Evolutionary conservation across 2,329 filamentous ascomycete species (phyloP).

Genomic region (Celoporthe dispersa): DNA sequence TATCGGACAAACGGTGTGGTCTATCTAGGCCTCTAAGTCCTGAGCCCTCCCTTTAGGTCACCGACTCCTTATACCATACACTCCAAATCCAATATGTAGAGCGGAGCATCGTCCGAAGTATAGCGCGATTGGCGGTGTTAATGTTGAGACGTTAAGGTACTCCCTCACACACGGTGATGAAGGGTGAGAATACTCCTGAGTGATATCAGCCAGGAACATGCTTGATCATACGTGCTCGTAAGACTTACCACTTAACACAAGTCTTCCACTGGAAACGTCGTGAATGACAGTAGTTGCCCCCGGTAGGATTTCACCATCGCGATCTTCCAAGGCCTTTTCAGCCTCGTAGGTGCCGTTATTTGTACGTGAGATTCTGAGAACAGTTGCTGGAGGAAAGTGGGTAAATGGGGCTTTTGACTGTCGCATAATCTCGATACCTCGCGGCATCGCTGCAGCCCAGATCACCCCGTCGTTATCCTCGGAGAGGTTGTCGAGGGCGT

Average conservation of each 20-base stretch:
- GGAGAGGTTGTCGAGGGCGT: constrained; percentile 19
- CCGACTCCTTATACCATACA: background rate
- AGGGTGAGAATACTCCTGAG: constrained; percentile 10
- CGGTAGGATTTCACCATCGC: constrained; percentile 4
- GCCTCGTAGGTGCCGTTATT: background rate
- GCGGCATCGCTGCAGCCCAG: constrained; percentile 16
- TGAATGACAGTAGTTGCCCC: constrained; percentile 22
- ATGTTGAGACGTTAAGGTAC: background rate
- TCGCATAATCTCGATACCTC: constrained; percentile 7
- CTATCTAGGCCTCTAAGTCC: background rate
- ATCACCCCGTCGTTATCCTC: constrained; percentile 13
- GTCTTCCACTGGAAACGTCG: constrained; percentile 6
- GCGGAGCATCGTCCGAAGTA: no score
- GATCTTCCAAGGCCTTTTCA: constrained; percentile 15
- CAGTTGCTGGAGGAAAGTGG: constrained; percentile 11
- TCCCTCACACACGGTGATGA: constrained; percentile 20
- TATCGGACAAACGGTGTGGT: background rate
- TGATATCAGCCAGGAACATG: background rate
- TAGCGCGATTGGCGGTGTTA: background rate
- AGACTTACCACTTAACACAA: constrained; percentile 15
- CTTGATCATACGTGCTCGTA: background rate
- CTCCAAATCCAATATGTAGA: no score
- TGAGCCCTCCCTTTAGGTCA: background rate
- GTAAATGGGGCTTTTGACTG: background rate
- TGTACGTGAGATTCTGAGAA: constrained; percentile 11